Conservation (phyloP, 116 monocot species). For the Phalaenopsis hybrid region DNA sequence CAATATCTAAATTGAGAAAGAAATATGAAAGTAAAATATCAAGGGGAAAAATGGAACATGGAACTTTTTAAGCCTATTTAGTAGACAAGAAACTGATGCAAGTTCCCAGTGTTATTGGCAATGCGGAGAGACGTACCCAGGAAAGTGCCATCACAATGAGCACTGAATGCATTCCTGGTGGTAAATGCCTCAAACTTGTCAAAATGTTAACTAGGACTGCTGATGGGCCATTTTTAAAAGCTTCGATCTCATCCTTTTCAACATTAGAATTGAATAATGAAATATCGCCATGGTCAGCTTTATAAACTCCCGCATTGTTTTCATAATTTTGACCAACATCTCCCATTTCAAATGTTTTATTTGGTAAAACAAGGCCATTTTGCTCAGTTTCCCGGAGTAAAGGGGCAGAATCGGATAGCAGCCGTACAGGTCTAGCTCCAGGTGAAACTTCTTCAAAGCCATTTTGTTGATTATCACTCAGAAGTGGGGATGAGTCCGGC, state of each 20-base stretch:
- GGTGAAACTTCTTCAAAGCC: slow-evolving; percentile 40
- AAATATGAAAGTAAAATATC: not conserved
- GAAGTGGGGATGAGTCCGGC: slow-evolving; percentile 76
- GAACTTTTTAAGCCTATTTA: not conserved
- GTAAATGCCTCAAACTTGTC: slow-evolving; percentile 91
- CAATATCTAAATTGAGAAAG: not conserved
- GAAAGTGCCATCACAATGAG: slow-evolving; percentile 93
- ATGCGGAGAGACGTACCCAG: slow-evolving; percentile 58
- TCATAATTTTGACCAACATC: slow-evolving; percentile 22
- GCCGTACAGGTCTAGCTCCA: slow-evolving; percentile 15
- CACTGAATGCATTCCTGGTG: slow-evolving; percentile 86
- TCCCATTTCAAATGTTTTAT: slow-evolving; percentile 5
- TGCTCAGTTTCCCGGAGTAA: slow-evolving; percentile 53
- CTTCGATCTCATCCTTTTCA: slow-evolving; percentile 28
- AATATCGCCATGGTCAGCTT: slow-evolving; percentile 16
- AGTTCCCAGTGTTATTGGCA: not conserved
- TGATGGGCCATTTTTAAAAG: slow-evolving; percentile 56
- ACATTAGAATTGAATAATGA: slow-evolving; percentile 13
- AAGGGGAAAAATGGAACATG: not conserved
- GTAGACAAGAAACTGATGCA: not conserved
- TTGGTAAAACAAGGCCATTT: slow-evolving; percentile 9
- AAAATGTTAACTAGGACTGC: slow-evolving; percentile 86
- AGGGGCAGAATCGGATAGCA: slow-evolving; percentile 68
- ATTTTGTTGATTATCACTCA: slow-evolving; percentile 42
- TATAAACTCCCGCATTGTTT: slow-evolving; percentile 15